Base-by-base conservation (phyloP, 75 land plant species). In the Adiantum capillusveneris region DNA sequence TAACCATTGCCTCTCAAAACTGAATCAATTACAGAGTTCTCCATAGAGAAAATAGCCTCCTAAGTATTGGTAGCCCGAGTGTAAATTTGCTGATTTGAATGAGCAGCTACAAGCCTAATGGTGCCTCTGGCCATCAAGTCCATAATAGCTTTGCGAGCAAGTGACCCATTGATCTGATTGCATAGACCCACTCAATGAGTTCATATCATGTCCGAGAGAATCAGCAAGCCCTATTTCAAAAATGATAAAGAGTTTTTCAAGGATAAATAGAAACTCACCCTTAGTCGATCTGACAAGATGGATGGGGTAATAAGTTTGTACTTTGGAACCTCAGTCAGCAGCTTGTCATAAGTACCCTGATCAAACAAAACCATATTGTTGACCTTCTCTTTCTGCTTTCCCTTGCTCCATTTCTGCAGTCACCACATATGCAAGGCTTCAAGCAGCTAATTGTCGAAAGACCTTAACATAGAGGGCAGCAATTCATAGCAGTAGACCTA, bases 321-420 rank as follows among this genome's bases (percentile, higher is more conserved):
- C 64, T 83, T 83, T 41, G 86, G 86, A 13, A 62, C 86, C 50
- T 83, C 86, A 18, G 84, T 48, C 12, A 83, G 70, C 29, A 83
- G 69, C 75, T 83, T 83, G 51, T 83, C 86, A 48, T 81, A 81
- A 28, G 77, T 81, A 11, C 58, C 86, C 68, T 83, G 80, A 49
- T 83, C 86, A 41, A 83, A 83, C 41, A 83, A 53, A 31, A 83
- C 84, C 86, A 76, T 81, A 58, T 80, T 80, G 67, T 80, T 80
- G 46, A 76, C 80, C 80, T 76, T 76, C 65, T 80, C 80, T 71
- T 80, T 76, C 55, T 80, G 83, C 77, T 80, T 80, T 30, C 83
- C 83, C 60, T 80, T 80, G 81, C 83, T 80, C 75, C 79, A 77
- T 58, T 77, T 77, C 79, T 77, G 44, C 36, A 53, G n/a, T n/a